Percentiles rank a stretch among this genome's conserved stretches.
phyloP scores from a whole-genome alignment of 2,329 filamentous ascomycete genomes.

The Cryphonectria naterciae region DNA sequence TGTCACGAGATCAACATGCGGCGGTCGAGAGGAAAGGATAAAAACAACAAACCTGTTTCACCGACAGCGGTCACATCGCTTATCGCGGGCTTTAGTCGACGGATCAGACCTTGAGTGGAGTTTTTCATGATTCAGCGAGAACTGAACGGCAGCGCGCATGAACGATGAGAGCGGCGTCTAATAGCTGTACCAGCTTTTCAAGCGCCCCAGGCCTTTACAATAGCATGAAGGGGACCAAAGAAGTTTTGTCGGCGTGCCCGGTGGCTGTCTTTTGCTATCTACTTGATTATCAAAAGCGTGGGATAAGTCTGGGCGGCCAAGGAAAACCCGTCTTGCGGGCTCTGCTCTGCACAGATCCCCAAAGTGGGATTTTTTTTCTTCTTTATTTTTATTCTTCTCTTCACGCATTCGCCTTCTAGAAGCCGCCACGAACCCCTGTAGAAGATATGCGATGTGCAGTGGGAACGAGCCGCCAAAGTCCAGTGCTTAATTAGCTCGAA shows the following conservation, averaged over 20 bases:
- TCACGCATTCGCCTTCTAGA: constrained; percentile 24
- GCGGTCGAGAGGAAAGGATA: neutral
- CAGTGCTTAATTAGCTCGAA: neutral
- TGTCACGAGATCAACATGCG: neutral
- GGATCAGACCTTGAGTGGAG: neutral
- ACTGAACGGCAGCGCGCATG: neutral
- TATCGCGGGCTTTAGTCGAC: neutral
- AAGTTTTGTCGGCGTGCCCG: neutral
- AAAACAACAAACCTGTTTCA: constrained; percentile 3
- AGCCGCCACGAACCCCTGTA: constrained; percentile 17
- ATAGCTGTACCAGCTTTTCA: neutral
- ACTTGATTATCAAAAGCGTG: neutral
- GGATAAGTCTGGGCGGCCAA: neutral
- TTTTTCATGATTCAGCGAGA: neutral
- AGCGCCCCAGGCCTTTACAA: neutral
- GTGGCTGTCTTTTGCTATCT: neutral
- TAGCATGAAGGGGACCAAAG: neutral
- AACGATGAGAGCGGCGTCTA: neutral
- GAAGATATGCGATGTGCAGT: neutral
- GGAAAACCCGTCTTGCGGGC: neutral
- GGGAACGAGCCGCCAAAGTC: constrained; percentile 2
- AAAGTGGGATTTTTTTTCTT: neutral
- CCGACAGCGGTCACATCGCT: constrained; percentile 1
- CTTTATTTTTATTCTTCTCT: neutral
- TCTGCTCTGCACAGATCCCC: neutral